Evolutionary conservation across 208 protist genomes (phyloP), one percentile per base, ranked within the genome.

Genomic region (Leishmania major): DNA sequence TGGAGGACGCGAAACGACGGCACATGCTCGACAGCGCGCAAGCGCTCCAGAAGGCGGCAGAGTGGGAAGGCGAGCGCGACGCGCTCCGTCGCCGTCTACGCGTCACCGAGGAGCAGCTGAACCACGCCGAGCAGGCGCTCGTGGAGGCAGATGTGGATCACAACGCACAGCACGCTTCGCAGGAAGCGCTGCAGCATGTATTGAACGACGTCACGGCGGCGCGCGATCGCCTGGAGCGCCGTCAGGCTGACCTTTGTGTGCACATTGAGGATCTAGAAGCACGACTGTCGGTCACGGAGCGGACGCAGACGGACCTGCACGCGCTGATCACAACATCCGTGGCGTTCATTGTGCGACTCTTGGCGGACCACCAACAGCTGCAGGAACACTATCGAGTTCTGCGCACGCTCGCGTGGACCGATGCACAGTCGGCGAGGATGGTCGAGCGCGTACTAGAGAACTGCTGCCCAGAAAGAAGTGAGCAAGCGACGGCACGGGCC

Each of bases 201-300:
- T 45, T 80, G 59, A 66, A 15, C 4, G 75, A 84, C 35, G 79
- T 45, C 37, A 55, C 35, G 5, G 60, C 43, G 37, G 57, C 11
- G 43, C 76, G 57, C 2, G 75, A 83, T 8, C 69, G 64, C 15
- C 31, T 74, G 25, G 72, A 74, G 71, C 84, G 79, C 2, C 79
- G 70, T 1, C 66, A 84, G 71, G 47, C 35, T 3, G 84, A 84
- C 40, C 72, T 83, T 13, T 60, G 66, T 37, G 35, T 53, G 10
- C 84, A 87, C 79, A 78, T 84, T 31, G 79, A 87, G 31, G 84
- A 82, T 19, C n/a, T 84, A 17, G 84, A 87, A 59, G 71, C 8
- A 19, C 75, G 70, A 7, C 53, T 80, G 37, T 43, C 35, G n/a
- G 66, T n/a, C 1, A 17, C 83, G 35, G 53, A 80, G 28, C 67